Evolutionary conservation across 2,329 filamentous ascomycete genomes (phyloP), one percentile per base, ranked within the genome.

Genomic region (Blastomyces percursus): DNA sequence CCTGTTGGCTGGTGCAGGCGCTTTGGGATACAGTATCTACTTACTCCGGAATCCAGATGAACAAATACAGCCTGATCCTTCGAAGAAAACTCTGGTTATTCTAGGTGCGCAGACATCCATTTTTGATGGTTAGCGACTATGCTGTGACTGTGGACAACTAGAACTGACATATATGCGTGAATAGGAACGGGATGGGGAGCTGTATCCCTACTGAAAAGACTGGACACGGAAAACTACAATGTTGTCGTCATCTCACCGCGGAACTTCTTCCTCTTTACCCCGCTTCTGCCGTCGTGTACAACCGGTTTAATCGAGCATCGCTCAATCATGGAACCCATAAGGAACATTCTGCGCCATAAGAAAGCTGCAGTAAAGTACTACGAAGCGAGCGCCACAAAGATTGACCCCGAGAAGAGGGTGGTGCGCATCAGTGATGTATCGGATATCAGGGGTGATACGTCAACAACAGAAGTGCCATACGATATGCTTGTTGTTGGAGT

Each of bases 211-310:
- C 85, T 99, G 68, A 99, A 99, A 85, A 96, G 96, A 76, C 89
- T 99, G 77, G 92, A 99, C 74, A 96, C 93, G 65, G 90, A 96
- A 77, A 96, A 97, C 84, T 99, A 97, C 85, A 97, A 99, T 77
- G 93, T 97, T 77, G 78, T 97, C 74, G 91, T 99, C 75, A 90
- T 99, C 76, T 97, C 94, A 59, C 94, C 94, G 61, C 90, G 94
- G 75, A 99, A 99, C 81, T 99, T 96, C 85, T 99, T 99, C 86
- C 88, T 99, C 69, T 99, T 99, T 84, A 99, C 94, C 38, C 94
- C 94, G 64, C 86, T 99, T 64, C 85, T 99, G 65, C 94, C 94
- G 67, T 97, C 93, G 74, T 99, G 94, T 80, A 97, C 94, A 60
- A 96, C 93, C 68, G 94, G 94, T 71, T 89, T 91, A 70, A 94